Base-by-base conservation (phyloP, 1,284 basidiomycete species). In the Stereum hirsutum region DNA sequence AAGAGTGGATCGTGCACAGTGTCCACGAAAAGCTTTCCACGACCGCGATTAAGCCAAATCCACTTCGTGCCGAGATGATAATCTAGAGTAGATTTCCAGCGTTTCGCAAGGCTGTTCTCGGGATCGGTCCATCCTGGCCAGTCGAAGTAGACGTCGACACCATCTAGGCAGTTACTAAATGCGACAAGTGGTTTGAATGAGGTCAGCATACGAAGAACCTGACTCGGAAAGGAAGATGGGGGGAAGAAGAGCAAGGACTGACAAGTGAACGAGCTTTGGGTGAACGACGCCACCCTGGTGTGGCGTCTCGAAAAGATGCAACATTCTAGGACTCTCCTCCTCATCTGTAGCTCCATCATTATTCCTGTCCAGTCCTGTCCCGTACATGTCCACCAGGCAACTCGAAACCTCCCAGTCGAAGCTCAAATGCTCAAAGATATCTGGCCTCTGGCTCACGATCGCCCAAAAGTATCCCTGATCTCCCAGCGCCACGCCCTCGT, bases 381-480 rank as follows among this genome's bases (percentile, higher is more conserved):
- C 49, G 52, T 72, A 74, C 46, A 63, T 68, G 48, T 70, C 66
- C 46, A 71, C 47, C 37, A 72, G 54, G 49, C 70, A 72, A 49
- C 64, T 70, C 19, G 69, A 66, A 15, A 72, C 59, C 55, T 74
- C 70, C 55, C 66, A 72, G 47, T 70, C 69, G 51, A 58, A 68
- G 47, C 57, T 59, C 41, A 72, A 54, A 38, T 64, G 68, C 49
- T 65, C 57, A 43, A 66, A 67, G 7, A 71, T 50, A 23, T 68
- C 64, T 6, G 57, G 58, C 27, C 58, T 57, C 44, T 66, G 55
- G 47, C 62, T 61, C 17, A 71, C 63, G 48, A 74, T 70, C 32
- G 70, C 70, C 69, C 69, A 74, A 68, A 68, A 72, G 49, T 69
- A 74, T 4, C 68, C 68, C 53, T 74, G 69, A 54, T 72, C 71